Evolutionary conservation across 179 eudicot species (phyloP).

Genomic region (Vitellaria paradoxa): DNA sequence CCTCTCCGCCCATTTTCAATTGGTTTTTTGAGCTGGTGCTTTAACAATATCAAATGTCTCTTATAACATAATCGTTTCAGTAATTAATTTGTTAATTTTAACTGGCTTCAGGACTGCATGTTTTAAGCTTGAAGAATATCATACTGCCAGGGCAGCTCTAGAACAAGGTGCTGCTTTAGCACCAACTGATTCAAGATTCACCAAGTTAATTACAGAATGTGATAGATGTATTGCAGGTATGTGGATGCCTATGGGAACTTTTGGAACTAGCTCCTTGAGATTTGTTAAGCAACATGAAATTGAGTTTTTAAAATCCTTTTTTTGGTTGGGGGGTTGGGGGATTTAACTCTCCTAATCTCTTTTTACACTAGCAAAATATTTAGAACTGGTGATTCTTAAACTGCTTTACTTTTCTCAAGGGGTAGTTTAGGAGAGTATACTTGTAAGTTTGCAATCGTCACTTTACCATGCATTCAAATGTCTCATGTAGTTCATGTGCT

Average conservation of each 20-base stretch:
- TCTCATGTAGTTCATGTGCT: slow-evolving; percentile 11
- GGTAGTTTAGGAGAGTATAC: not conserved
- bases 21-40: too few relatives aligned
- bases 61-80: not conserved
- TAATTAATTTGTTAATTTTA: not conserved
- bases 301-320: not conserved
- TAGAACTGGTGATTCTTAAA: slow-evolving; percentile 3
- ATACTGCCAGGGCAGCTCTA: slow-evolving; percentile 87
- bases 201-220: slow-evolving; percentile 73
- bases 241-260: not conserved
- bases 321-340: too few relatives aligned
- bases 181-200: slow-evolving; percentile 65
- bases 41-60: too few relatives aligned
- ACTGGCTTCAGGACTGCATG: slow-evolving; percentile 57
- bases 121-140: slow-evolving; percentile 89
- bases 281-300: too few relatives aligned
- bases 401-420: not conserved
- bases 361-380: not conserved
- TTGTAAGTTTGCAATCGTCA: not conserved
- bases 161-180: slow-evolving; percentile 78
- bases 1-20: too few relatives aligned
- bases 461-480: not conserved
- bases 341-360: too few relatives aligned
- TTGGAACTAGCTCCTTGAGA: not conserved
- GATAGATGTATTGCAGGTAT: slow-evolving; percentile 74